These are phyloP conservation scores for Tinospora cordifolia DNA, from an alignment of 164 flowering plant species.

Conservation along the genomic window DNA sequence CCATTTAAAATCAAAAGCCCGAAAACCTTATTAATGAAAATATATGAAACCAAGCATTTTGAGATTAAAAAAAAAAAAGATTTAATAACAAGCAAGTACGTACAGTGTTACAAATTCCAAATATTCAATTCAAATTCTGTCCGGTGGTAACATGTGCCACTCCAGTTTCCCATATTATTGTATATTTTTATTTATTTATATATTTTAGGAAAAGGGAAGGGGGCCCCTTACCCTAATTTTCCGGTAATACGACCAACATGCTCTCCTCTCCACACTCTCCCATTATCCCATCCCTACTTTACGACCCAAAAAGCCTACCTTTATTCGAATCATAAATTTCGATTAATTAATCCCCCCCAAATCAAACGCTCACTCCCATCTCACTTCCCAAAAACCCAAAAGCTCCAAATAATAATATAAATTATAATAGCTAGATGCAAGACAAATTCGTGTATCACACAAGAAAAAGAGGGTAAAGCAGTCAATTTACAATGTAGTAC, in stretches of 20 bases:
- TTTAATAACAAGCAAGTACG: neutral
- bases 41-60: too few relatives aligned
- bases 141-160: neutral
- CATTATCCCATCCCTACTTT: too few relatives aligned
- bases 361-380: too few relatives aligned
- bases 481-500: neutral
- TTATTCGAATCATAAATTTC: neutral
- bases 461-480: neutral
- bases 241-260: constrained; percentile 3
- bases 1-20: too few relatives aligned
- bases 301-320: neutral
- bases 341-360: too few relatives aligned
- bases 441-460: neutral
- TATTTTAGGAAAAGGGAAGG: too few relatives aligned
- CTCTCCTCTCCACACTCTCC: neutral
- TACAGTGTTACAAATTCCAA: neutral
- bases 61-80: too few relatives aligned
- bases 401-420: too few relatives aligned
- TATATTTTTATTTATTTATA: too few relatives aligned
- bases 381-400: too few relatives aligned
- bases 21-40: too few relatives aligned
- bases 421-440: neutral
- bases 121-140: neutral
- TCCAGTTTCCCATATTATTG: neutral
- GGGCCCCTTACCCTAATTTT: neutral